phyloP scores from a whole-genome alignment of 2,329 filamentous ascomycete species.

The Nemania sp. region DNA sequence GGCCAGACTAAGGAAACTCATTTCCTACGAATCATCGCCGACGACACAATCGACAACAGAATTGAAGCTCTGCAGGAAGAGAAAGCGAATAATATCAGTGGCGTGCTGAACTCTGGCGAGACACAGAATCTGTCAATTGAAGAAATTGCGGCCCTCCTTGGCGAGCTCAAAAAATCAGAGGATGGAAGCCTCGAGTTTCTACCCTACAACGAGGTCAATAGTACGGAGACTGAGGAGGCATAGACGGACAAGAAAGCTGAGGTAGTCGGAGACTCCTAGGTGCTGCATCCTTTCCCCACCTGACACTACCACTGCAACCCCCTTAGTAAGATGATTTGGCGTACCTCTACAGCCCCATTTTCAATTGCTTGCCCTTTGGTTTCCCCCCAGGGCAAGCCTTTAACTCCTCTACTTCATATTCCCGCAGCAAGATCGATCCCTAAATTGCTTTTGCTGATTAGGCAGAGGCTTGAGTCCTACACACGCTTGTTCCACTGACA shows the following conservation, averaged over 20 bases:
- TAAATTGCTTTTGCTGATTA: too few species aligned
- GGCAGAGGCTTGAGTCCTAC: too few species aligned
- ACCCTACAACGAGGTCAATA: not conserved
- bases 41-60: constrained; percentile 19
- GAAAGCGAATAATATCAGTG: constrained; percentile 16
- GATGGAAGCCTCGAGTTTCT: constrained; percentile 9
- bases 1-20: constrained; percentile 65
- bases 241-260: not conserved
- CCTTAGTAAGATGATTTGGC: too few species aligned
- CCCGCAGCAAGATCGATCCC: too few species aligned
- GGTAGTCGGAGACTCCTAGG: too few species aligned
- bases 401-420: too few species aligned
- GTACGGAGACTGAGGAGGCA: not conserved
- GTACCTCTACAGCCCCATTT: too few species aligned
- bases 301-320: too few species aligned
- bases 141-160: constrained; percentile 7
- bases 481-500: too few species aligned
- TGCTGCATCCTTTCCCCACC: too few species aligned
- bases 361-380: too few species aligned
- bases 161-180: not conserved
- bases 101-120: not conserved
- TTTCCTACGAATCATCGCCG: constrained; percentile 58
- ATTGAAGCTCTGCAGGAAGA: constrained; percentile 16
- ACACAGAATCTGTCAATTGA: not conserved
- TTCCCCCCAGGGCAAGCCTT: too few species aligned